These are phyloP conservation scores for Limonium bicolor DNA, from an alignment of 148 eudicot species.

Conservation along the genomic window DNA sequence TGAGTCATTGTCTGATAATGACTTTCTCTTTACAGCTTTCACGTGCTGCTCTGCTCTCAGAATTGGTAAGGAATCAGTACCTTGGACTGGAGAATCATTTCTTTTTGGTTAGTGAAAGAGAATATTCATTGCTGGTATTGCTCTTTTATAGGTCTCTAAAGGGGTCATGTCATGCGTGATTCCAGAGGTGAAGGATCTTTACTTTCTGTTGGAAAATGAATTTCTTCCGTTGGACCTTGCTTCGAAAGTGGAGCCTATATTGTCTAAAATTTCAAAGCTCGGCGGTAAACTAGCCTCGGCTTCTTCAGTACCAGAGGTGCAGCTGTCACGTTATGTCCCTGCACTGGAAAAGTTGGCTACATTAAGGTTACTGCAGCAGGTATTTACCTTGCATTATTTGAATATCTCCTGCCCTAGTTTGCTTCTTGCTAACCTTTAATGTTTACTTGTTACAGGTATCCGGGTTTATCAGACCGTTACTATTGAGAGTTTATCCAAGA, in stretches of 20 bases:
- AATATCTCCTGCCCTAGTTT: not conserved
- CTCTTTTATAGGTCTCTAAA: constrained; percentile 50
- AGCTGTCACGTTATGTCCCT: constrained; percentile 59
- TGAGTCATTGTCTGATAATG: constrained; percentile 7
- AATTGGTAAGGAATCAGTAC: constrained; percentile 33
- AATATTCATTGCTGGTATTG: too few species aligned
- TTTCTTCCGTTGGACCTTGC: constrained; percentile 63
- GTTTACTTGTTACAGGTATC: constrained; percentile 52
- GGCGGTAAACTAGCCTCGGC: constrained; percentile 84
- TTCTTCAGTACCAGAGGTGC: constrained; percentile 81
- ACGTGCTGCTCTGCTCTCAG: constrained; percentile 54
- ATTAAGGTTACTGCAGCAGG: constrained; percentile 83
- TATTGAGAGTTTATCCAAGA: constrained; percentile 49
- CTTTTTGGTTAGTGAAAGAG: not conserved
- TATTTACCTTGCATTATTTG: not conserved
- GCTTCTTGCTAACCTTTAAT: constrained; percentile 3
- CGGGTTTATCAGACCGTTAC: constrained; percentile 67
- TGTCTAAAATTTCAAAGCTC: constrained; percentile 61
- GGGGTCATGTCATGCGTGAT: constrained; percentile 83
- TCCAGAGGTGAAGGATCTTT: constrained; percentile 94
- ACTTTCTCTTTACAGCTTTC: constrained; percentile 47
- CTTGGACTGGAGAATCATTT: too few species aligned
- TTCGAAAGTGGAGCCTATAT: constrained; percentile 51
- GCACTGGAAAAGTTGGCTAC: constrained; percentile 73
- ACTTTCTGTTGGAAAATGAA: constrained; percentile 70